Percentiles rank a stretch among this genome's conserved stretches.
Evolutionary conservation across 1,284 basidiomycete species (phyloP).

Genomic region (Cryptococcus hybrid): DNA sequence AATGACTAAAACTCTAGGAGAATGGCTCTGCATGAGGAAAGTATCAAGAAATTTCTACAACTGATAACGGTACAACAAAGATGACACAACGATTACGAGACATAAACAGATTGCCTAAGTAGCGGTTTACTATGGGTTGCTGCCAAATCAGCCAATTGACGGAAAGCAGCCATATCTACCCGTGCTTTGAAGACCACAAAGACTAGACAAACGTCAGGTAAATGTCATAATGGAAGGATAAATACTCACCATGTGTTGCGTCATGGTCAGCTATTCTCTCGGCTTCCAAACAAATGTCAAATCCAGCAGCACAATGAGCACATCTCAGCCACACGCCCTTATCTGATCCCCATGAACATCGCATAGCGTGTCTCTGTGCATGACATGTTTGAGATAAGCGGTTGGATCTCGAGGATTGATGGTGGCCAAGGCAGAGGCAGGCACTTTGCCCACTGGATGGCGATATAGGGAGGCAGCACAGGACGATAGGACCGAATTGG

Average conservation of each 20-base stretch:
- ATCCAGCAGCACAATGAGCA: constrained; percentile 68
- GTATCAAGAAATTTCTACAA: no score
- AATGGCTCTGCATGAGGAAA: no score
- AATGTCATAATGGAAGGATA: background rate
- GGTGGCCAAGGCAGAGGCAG: constrained; percentile 57
- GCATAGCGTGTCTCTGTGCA: constrained; percentile 57
- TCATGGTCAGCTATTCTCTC: constrained; percentile 76
- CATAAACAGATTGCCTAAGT: constrained; percentile 38
- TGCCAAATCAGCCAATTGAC: constrained; percentile 36
- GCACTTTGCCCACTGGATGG: constrained; percentile 59
- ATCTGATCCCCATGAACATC: constrained; percentile 56
- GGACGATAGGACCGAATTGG: constrained; percentile 62
- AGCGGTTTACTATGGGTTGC: constrained; percentile 39
- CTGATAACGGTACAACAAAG: no score
- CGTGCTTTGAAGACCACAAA: constrained; percentile 82
- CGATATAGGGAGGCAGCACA: constrained; percentile 68
- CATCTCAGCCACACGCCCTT: constrained; percentile 84
- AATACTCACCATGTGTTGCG: constrained; percentile 58
- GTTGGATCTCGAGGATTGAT: constrained; percentile 52
- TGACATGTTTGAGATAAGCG: constrained; percentile 65
- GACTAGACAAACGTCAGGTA: constrained; percentile 41
- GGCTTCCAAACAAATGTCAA: constrained; percentile 74
- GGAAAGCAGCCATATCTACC: constrained; percentile 54
- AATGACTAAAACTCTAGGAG: no score
- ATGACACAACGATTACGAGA: background rate